Base-by-base conservation (phyloP, 495 filamentous ascomycete genomes). In the Hypoxylon fragiforme region DNA sequence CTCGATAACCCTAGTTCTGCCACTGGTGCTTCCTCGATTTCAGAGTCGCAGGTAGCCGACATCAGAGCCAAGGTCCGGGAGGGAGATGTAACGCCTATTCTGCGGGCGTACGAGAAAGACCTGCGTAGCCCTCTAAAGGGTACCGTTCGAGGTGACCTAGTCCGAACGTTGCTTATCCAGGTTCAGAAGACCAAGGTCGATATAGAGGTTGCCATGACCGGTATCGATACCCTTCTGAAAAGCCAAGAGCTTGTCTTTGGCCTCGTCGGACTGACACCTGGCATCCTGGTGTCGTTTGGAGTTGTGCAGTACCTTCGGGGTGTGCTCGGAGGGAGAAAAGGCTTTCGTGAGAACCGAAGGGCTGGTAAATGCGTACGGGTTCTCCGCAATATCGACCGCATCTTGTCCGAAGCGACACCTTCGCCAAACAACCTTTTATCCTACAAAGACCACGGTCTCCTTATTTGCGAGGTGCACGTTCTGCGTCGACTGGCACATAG, bases 131-230 rank as follows among this genome's bases (percentile, higher is more conserved):
- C 94, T 15, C 84, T 98, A 32, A 72, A 81, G 22, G 91, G 91
- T 5, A 87, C 90, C 1, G 65, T 97, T 12, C 77, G 77, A 35
- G 94, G 94, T 14, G 91, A 96, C 65, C 73, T 98, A n/a, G 75
- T 97, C 38, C 84, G 94, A 41, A 87, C 94, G 16, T 80, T 98
- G 41, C 78, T 98, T 22, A 96, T 98, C 37, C 94, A 98, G 66
- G 84, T 98, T 37, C 94, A 98, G 66, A 98, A 97, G 77, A 97
- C 94, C 0, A 98, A 97, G 74, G 94, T 98, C 20, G 94, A 98
- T 60, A 87, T 97, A 7, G 94, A 98, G 69, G 85, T 98, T 48
- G 94, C 94, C 12, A 88, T 97, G 67, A 87, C 88, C 47, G 94
- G 94, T 11, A 97, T 98, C 46, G 91, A 98, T 70, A 74, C 90